phyloP scores from a whole-genome alignment of 2,329 filamentous ascomycete genomes.

The Trichoderma atroviride region DNA sequence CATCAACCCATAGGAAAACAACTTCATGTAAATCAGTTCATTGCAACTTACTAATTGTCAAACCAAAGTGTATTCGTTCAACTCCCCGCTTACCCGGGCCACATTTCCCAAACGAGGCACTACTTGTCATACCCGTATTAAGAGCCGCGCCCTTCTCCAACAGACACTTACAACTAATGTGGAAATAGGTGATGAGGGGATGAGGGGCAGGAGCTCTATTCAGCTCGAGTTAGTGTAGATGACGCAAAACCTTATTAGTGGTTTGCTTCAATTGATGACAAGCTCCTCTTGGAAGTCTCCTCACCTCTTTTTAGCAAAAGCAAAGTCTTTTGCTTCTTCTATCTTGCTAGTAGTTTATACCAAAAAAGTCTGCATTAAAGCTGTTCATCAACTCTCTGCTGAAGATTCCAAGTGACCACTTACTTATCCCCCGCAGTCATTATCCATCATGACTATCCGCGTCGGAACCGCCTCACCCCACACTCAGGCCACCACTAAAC shows the following conservation, averaged over 20 bases:
- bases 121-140: neutral
- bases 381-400: neutral
- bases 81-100: neutral
- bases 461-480: conserved; percentile 60
- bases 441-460: conserved; percentile 45
- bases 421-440: neutral
- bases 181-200: conserved; percentile 13
- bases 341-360: neutral
- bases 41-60: neutral
- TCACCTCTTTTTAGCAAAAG: neutral
- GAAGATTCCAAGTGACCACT: neutral
- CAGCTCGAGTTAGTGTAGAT: conserved; percentile 10
- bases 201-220: neutral
- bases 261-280: neutral
- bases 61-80: neutral
- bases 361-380: neutral
- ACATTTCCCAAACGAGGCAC: neutral
- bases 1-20: neutral
- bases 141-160: neutral
- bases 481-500: conserved; percentile 51
- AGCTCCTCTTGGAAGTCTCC: neutral
- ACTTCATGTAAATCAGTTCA: neutral
- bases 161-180: neutral
- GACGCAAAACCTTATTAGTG: conserved; percentile 13
- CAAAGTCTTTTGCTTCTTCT: neutral